Evolutionary conservation across 2,329 filamentous ascomycete genomes (phyloP).

Genomic region (Claviceps sp.): DNA sequence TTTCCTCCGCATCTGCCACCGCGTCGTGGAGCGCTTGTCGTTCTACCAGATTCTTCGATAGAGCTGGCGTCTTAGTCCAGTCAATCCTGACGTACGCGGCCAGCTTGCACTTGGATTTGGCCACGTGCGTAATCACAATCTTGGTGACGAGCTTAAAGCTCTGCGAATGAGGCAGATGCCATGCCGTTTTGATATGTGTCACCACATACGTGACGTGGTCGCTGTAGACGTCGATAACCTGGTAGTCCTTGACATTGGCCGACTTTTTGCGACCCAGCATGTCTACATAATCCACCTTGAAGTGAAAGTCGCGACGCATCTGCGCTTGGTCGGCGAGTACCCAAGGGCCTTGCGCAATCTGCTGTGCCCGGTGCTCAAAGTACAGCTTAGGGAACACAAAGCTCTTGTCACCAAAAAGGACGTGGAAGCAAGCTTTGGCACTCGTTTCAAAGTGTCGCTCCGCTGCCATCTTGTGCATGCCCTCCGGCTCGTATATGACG

Average conservation of each 20-base stretch:
- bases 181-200: conserved; percentile 49
- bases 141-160: conserved; percentile 77
- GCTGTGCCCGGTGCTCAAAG: conserved; percentile 64
- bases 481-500: conserved; percentile 71
- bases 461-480: conserved; percentile 60
- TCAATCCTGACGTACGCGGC: conserved; percentile 79
- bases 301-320: conserved; percentile 67
- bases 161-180: conserved; percentile 73
- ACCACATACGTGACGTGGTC: conserved; percentile 61
- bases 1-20: conserved; percentile 56
- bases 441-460: conserved; percentile 82
- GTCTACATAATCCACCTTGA: conserved; percentile 56
- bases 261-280: conserved; percentile 49
- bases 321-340: conserved; percentile 52
- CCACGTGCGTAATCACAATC: conserved; percentile 83
- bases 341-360: conserved; percentile 83
- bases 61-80: conserved; percentile 58
- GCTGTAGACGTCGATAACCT: conserved; percentile 71
- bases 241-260: conserved; percentile 61
- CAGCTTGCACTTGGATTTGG: conserved; percentile 85
- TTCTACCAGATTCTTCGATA: conserved; percentile 49
- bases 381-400: conserved; percentile 88
- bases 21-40: conserved; percentile 64
- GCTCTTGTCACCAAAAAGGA: conserved; percentile 92
- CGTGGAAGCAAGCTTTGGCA: conserved; percentile 88